Percentiles rank a stretch among this genome's conserved stretches.
Evolutionary conservation across 139 green algal genomes (phyloP).

Genomic region (Microglena sp.): DNA sequence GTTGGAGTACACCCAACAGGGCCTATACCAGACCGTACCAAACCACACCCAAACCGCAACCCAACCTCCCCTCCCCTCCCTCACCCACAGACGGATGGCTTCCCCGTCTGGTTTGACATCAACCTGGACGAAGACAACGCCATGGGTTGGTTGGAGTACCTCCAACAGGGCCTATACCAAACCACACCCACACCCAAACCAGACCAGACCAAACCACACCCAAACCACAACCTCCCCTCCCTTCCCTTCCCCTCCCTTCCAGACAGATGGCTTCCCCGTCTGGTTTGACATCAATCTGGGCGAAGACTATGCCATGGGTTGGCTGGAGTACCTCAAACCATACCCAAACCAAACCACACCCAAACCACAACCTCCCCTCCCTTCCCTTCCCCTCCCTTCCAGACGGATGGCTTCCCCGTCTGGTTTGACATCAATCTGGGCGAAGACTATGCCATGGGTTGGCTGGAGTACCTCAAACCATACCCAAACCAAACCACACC

Average conservation of each 20-base stretch:
- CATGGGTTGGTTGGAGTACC: background rate
- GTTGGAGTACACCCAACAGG: background rate
- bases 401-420: constrained; percentile 59
- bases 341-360: background rate
- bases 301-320: background rate
- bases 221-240: no score
- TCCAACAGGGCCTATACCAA: background rate
- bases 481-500: background rate
- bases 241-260: no score
- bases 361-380: no score
- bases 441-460: background rate
- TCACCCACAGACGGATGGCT: no score
- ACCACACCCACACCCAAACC: background rate
- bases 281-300: constrained; percentile 73
- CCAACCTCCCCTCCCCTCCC: no score
- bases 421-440: constrained; percentile 73
- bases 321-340: background rate
- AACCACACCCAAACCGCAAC: no score
- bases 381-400: no score
- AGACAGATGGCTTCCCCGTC: constrained; percentile 65
- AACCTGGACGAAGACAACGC: constrained; percentile 35
- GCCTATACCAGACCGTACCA: background rate
- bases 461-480: constrained; percentile 1
- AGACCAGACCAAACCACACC: background rate
- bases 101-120: constrained; percentile 70